Evolutionary conservation across 768 basidiomycete species (phyloP), one percentile per base, ranked within the genome.

Genomic region (Mycena alexandri): DNA sequence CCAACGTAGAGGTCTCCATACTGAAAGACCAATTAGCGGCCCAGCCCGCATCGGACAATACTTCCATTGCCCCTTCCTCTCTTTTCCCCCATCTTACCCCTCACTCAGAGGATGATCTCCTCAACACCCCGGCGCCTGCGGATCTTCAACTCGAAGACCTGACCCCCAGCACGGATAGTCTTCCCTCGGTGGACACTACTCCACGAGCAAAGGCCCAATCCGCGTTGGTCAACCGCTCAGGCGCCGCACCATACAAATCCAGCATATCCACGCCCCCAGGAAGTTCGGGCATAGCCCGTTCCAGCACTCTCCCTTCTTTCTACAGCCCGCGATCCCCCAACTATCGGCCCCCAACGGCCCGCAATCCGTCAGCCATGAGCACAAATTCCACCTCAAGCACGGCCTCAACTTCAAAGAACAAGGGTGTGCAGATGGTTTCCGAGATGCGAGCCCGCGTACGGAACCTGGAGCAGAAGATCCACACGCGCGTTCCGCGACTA

Each of bases 381-480:
- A 82, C 82, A 33, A 80, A 78, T 54, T 80, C 84, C 16, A 80
- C 75, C 43, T 75, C 81, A 24, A 83, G 83, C 60, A 85, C 86
- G 4, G 79, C 86, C 14, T 85, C 92, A 6, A 92, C 86, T 16
- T 85, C 92, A 5, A 92, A 84, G 81, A 94, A 86, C 76, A 92
- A 89, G 76, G 94, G 93, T 29, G 93, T 94, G 4, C 93, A 95
- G 74, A 95, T 96, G 94, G 93, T 95, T 7, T 91, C 92, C 24
- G 94, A 95, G 76, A 94, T 96, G 91, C 88, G 94, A 46, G 93
- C 93, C 43, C 86, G 92, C 57, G 93, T 95, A 34, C 89, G 84
- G 74, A 92, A 90, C 71, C 79, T 95, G 43, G 93, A 95, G 73
- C 93, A 93, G 79, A 93, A 92, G 79, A 92, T 95, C 50, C 93